These are phyloP conservation scores for Paramarasmius palmivorus DNA, from an alignment of 1,284 basidiomycete genomes.

Conservation along the genomic window DNA sequence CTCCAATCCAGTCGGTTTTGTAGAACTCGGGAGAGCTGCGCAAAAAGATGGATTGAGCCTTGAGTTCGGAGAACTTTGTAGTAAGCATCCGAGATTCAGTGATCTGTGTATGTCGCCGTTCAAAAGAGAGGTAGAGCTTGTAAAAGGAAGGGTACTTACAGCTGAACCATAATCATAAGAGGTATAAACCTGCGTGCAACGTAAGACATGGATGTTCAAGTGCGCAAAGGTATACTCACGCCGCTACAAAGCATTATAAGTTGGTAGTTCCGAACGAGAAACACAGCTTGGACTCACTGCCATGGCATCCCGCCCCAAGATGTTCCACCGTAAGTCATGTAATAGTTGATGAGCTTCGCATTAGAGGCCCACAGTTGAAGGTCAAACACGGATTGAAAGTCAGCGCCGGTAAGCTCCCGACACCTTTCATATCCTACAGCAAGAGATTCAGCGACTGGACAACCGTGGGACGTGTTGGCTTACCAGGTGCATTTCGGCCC, in stretches of 20 bases:
- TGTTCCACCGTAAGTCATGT: conserved; percentile 72
- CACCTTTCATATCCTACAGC: conserved; percentile 44
- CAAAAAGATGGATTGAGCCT: conserved; percentile 73
- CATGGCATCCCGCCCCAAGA: conserved; percentile 78
- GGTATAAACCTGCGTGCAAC: conserved; percentile 51
- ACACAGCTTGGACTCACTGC: conserved; percentile 37
- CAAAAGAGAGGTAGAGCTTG: conserved; percentile 24
- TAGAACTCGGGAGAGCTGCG: conserved; percentile 74
- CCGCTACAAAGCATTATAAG: conserved; percentile 9
- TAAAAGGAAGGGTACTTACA: conserved; percentile 22
- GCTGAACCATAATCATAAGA: conserved; percentile 72
- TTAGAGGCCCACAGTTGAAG: conserved; percentile 75
- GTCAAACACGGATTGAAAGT: conserved; percentile 77
- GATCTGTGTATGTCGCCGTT: conserved; percentile 36
- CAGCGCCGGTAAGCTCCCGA: conserved; percentile 59
- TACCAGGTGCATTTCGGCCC: conserved; percentile 66
- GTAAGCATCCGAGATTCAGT: conserved; percentile 70
- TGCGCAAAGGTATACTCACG: conserved; percentile 7
- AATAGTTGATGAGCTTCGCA: conserved; percentile 75
- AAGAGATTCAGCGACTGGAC: neutral
- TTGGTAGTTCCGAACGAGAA: neutral
- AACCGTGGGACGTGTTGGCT: neutral
- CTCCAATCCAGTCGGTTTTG: conserved; percentile 74
- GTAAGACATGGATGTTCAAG: neutral
- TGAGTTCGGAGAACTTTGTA: conserved; percentile 72